Evolutionary conservation across 2,329 filamentous ascomycete genomes (phyloP), one percentile per base, ranked within the genome.

Genomic region (Cladosporium halotolerans): DNA sequence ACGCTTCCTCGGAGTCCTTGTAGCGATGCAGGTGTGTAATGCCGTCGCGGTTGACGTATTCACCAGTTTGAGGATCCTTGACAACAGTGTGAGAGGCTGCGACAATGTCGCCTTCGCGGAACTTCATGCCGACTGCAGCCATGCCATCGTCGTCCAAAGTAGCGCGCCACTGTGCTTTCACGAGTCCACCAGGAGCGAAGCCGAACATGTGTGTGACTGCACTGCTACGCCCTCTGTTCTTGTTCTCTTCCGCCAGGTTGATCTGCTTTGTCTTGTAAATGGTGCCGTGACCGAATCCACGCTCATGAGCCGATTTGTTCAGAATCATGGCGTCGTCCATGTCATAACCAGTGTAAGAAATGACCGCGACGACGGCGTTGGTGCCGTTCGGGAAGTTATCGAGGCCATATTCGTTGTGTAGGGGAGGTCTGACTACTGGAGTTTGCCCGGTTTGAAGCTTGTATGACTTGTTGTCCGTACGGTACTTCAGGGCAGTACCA

Each of bases 321-420:
- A 99, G 79, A 68, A 99, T 97, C 92, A 97, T 97, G 68, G 93
- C 93, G 74, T 99, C 93, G 78, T 99, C 93, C 93, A 99, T 99
- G 79, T 99, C 93, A 73, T 97, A 99, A 48, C 92, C 93, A 2
- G 92, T 97, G 71, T 99, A 99, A 0, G 92, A 96, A 59, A 99
- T 96, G 70, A 99, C 95, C 55, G 93, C 93, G 55, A 99, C 93
- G 38, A 97, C 84, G 8, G 90, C 89, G 65, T 99, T 99, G 65
- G 84, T 91, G 28, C 93, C 93, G 68, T 97, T 96, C 52, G 93
- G 93, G 71, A 96, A 99, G 72, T 97, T 97, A 74, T 99, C 93
- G 56, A 97, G 84, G 16, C 92, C 93, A 66, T 99, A 99, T 16
- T 89, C 86, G 66, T 96, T 97, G 74, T 99, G 91, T 42, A 97